A percentile compares a stretch with the other conserved stretches of the same genome.
phyloP scores from a whole-genome alignment of 257 asterid species.

The Solanum tarijense region DNA sequence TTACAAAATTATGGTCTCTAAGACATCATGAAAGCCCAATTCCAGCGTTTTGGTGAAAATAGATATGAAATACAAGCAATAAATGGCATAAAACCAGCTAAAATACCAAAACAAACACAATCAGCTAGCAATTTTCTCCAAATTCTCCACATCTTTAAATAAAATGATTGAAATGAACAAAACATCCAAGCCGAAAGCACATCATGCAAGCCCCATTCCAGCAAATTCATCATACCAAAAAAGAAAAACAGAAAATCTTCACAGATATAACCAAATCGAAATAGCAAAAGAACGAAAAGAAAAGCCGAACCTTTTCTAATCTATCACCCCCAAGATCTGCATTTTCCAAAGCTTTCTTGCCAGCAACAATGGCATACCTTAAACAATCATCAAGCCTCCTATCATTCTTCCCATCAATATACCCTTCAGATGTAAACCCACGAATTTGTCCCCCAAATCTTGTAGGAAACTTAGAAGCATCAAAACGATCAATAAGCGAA shows the following conservation, averaged over 20 bases:
- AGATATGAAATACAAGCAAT: background rate
- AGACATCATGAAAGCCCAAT: background rate
- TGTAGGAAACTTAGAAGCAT: slow-evolving; percentile 48
- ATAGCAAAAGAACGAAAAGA: background rate
- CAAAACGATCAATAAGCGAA: slow-evolving; percentile 41
- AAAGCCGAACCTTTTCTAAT: slow-evolving; percentile 16
- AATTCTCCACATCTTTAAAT: background rate
- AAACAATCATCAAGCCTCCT: slow-evolving; percentile 50
- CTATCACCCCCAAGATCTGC: slow-evolving; percentile 39
- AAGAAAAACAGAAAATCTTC: background rate
- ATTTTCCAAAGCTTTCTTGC: slow-evolving; percentile 40
- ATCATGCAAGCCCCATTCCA: background rate
- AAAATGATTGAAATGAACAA: background rate
- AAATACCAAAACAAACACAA: background rate
- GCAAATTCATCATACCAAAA: background rate
- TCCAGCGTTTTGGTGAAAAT: background rate
- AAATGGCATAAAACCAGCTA: background rate
- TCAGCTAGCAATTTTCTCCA: background rate
- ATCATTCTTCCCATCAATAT: slow-evolving; percentile 53
- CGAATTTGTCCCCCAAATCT: slow-evolving; percentile 53
- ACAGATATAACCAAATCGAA: background rate
- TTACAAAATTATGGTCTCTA: background rate
- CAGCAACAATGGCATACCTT: slow-evolving; percentile 46
- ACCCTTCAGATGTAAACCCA: slow-evolving; percentile 38
- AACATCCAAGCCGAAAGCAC: background rate